Evolutionary conservation across 73 alveolate species (phyloP).

Genomic region (Uronychia binucleata): DNA sequence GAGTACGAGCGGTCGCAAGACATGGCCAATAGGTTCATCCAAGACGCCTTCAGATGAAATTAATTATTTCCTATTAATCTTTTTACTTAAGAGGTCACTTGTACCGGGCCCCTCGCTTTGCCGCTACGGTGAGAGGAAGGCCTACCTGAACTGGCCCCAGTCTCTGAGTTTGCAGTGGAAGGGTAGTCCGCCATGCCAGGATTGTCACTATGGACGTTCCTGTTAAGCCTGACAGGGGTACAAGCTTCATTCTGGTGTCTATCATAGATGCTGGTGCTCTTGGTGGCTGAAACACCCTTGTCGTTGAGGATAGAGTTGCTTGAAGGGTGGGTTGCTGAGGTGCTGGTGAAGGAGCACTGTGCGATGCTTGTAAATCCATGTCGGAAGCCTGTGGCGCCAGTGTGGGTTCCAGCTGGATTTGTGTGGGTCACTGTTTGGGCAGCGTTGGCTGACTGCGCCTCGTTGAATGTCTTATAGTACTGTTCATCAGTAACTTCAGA

Average conservation of each 20-base stretch:
- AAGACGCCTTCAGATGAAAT: background rate
- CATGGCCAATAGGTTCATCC: background rate
- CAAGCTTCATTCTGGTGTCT: background rate
- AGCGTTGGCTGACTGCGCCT: background rate
- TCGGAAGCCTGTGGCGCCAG: background rate
- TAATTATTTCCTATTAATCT: background rate
- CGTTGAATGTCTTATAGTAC: background rate
- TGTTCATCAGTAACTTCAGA: background rate
- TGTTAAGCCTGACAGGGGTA: background rate
- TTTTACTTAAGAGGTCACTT: background rate
- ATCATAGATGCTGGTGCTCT: background rate
- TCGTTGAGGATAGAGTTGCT: background rate
- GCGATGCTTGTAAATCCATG: background rate
- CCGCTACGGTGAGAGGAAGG: background rate
- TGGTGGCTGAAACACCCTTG: background rate
- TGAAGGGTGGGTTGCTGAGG: background rate
- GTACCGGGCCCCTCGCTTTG: background rate
- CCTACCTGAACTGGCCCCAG: background rate
- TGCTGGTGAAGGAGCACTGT: background rate
- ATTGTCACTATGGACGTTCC: background rate
- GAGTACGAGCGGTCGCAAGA: background rate
- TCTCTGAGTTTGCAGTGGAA: background rate
- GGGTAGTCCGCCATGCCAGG: background rate
- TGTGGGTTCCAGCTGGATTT: background rate
- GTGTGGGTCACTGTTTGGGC: background rate